Evolutionary conservation across 768 basidiomycete species (phyloP), one percentile per base, ranked within the genome.

Genomic region (Auricularia sp.): DNA sequence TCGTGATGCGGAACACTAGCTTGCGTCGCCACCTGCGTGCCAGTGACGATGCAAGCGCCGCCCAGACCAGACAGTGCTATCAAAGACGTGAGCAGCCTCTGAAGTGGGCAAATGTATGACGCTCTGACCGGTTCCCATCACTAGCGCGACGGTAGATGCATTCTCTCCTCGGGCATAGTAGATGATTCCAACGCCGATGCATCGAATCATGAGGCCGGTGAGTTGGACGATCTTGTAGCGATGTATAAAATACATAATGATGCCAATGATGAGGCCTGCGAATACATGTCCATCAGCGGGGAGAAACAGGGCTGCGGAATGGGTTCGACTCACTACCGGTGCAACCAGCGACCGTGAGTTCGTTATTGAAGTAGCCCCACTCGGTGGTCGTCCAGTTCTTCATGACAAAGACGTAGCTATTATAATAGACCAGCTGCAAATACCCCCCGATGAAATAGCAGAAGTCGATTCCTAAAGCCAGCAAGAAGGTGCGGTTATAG

Each of bases 21-120:
- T 69, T 82, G 82, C 13, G 79, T 75, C 11, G 77, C 79, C 54
- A 81, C 79, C 62, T 76, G 76, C 62, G 76, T 75, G n/a, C 75
- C 70, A 65, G 77, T 75, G 8, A 77, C 77, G 44, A 80, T 81
- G 73, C 83, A 75, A 61, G 81, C 81, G 35, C 83, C 84, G n/a
- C 83, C 84, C 11, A 79, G 67, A 47, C 81, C 82, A 69, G 82
- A 80, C 44, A 84, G 72, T 63, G 83, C 69, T 71, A 83, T 29
- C 29, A 29, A 29, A 29, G 29, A 29, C 29, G 29, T 29, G 29
- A 29, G 29, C 29, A 29, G 29, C 29, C 29, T 29, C 29, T 29
- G 29, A 29, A 29, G 29, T 18, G 54, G n/a, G 18, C 54, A 1
- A 7, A n/a, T 6, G 33, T 2, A 10, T 13, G 21, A 14, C 4